Evolutionary conservation across 257 asterid species (phyloP).

Genomic region (Echites panduratus): DNA sequence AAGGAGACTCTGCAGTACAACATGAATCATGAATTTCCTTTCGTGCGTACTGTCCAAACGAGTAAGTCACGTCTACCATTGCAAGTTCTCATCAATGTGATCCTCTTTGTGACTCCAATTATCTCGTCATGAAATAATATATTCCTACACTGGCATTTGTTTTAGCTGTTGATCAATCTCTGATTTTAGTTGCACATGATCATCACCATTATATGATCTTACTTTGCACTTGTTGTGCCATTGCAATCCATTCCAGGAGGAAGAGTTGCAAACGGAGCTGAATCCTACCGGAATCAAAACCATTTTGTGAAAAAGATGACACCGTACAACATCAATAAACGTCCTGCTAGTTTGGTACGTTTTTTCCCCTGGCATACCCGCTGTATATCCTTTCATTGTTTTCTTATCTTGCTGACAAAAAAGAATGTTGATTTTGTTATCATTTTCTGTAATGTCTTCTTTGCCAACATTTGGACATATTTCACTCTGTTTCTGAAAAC

Average conservation of each 20-base stretch:
- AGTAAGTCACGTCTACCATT: slow-evolving; percentile 7
- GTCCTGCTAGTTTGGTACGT: slow-evolving; percentile 19
- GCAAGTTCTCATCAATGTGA: background rate
- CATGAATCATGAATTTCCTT: background rate
- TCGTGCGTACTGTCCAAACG: background rate
- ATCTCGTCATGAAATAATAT: background rate
- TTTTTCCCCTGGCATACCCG: background rate
- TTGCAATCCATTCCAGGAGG: background rate
- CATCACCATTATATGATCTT: background rate
- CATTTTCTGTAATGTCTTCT: background rate
- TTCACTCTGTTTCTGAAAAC: background rate
- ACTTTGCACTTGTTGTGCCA: background rate
- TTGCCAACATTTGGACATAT: background rate
- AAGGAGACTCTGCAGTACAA: background rate
- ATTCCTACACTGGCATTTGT: background rate
- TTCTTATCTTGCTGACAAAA: background rate
- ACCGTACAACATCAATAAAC: background rate
- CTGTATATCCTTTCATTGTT: background rate
- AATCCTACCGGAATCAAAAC: background rate
- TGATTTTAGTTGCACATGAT: background rate
- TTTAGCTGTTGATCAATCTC: background rate
- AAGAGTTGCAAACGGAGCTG: background rate
- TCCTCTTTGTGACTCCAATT: background rate
- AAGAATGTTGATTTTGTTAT: background rate
- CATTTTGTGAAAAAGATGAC: slow-evolving; percentile 10